These are phyloP conservation scores for Blastobotrys ciferrii DNA, from an alignment of 1,139 yeast genomes.

Conservation along the genomic window DNA sequence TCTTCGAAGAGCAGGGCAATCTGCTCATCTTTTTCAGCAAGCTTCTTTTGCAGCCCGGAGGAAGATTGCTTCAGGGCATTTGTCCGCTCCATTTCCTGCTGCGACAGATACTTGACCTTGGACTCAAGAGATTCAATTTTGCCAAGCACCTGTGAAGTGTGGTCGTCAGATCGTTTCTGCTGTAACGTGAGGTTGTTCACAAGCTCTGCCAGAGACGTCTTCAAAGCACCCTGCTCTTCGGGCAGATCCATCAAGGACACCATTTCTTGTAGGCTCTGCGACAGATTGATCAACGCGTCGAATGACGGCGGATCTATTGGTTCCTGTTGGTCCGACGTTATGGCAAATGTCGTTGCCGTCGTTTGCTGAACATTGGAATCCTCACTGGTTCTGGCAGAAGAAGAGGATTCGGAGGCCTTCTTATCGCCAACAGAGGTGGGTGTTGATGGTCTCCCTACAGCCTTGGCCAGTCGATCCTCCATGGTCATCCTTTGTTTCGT, in stretches of 20 bases:
- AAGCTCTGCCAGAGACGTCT: constrained; percentile 13
- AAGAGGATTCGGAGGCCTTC: not conserved
- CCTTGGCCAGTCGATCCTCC: constrained; percentile 79
- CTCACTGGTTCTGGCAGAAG: not conserved
- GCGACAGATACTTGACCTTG: constrained; percentile 29
- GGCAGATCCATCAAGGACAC: constrained; percentile 15
- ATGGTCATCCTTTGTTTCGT: constrained; percentile 57
- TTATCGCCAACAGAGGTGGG: not conserved
- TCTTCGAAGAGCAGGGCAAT: constrained; percentile 66
- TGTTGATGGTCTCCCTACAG: constrained; percentile 44
- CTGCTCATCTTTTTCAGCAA: constrained; percentile 52
- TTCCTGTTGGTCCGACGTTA: not conserved
- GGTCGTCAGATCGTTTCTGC: constrained; percentile 16
- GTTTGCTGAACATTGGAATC: not conserved
- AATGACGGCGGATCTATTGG: constrained; percentile 19
- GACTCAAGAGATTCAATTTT: constrained; percentile 28
- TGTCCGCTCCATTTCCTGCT: constrained; percentile 31
- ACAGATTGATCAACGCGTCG: constrained; percentile 13
- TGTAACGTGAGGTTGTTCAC: constrained; percentile 20
- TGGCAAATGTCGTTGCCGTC: not conserved
- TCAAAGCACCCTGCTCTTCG: constrained; percentile 12
- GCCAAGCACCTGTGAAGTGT: constrained; percentile 19
- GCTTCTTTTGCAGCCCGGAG: constrained; percentile 27
- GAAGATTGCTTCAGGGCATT: constrained; percentile 21
- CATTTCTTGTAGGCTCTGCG: constrained; percentile 19